A percentile compares a stretch with the other conserved stretches of the same genome.
Evolutionary conservation across 331 rosid genomes (phyloP).

Genomic region (Ulmus americana): DNA sequence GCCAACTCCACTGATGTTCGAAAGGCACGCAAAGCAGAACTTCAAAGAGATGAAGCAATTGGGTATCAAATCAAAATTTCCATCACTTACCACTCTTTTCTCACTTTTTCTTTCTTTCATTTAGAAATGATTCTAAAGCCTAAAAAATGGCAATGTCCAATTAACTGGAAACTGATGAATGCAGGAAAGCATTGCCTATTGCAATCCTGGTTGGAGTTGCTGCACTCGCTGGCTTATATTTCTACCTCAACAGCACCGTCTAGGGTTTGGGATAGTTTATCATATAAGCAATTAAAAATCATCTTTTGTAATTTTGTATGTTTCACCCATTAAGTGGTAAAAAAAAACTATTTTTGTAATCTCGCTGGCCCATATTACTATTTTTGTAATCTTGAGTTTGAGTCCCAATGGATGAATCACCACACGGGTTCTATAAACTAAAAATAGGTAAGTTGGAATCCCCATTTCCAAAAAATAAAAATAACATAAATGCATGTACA

Average conservation of each 20-base stretch:
- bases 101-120: not conserved
- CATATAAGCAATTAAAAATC: too few relatives aligned
- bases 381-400: too few relatives aligned
- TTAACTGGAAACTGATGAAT: not conserved
- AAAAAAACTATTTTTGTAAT: not conserved
- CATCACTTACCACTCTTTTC: not conserved
- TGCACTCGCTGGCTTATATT: constrained; percentile 72
- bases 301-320: not conserved
- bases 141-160: not conserved
- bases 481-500: not conserved
- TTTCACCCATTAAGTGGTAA: too few relatives aligned
- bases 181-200: constrained; percentile 67
- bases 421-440: too few relatives aligned
- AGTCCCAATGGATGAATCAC: too few relatives aligned
- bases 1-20: constrained; percentile 41
- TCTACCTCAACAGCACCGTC: constrained; percentile 48
- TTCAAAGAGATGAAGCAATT: constrained; percentile 61
- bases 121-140: not conserved
- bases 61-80: constrained; percentile 41
- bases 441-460: too few relatives aligned
- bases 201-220: constrained; percentile 61
- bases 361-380: too few relatives aligned
- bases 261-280: constrained; percentile 13
- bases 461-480: too few relatives aligned
- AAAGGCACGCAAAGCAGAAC: constrained; percentile 55